phyloP scores from a whole-genome alignment of 257 asterid species.

The Ophiorrhiza pumila region DNA sequence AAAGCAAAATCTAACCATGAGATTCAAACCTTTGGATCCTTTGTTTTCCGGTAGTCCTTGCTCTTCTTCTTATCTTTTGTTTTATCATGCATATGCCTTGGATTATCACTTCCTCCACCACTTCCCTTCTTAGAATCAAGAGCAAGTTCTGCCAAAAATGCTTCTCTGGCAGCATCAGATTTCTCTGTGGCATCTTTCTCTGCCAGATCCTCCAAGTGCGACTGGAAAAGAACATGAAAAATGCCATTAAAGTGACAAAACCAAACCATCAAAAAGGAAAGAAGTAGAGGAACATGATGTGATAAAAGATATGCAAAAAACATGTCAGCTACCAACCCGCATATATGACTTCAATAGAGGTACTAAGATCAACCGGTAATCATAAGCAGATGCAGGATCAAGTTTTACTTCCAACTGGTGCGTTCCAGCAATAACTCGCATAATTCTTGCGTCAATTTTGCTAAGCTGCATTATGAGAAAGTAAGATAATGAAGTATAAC shows the following conservation, averaged over 20 bases:
- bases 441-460: conserved; percentile 78
- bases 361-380: conserved; percentile 62
- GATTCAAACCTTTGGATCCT: conserved; percentile 76
- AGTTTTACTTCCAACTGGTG: conserved; percentile 72
- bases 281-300: conserved; percentile 6
- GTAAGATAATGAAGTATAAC: conserved; percentile 29
- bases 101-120: conserved; percentile 50
- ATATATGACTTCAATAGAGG: conserved; percentile 78
- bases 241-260: conserved; percentile 20
- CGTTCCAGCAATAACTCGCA: conserved; percentile 65
- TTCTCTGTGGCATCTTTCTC: conserved; percentile 95
- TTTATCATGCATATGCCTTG: conserved; percentile 59
- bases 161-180: conserved; percentile 96
- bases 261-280: conserved; percentile 5
- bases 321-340: conserved; percentile 60
- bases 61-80: conserved; percentile 75
- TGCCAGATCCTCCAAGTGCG: conserved; percentile 77
- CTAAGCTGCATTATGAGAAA: conserved; percentile 67
- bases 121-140: conserved; percentile 65
- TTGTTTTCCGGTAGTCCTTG: conserved; percentile 64
- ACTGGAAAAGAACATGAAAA: conserved; percentile 39
- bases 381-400: conserved; percentile 61
- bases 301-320: conserved; percentile 4
- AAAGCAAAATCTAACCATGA: conserved; percentile 12
- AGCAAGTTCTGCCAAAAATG: conserved; percentile 92